Percentiles rank a stretch among this genome's conserved stretches.
Conservation (phyloP, 2,329 filamentous ascomycete genomes). For the Beauveria sp. region DNA sequence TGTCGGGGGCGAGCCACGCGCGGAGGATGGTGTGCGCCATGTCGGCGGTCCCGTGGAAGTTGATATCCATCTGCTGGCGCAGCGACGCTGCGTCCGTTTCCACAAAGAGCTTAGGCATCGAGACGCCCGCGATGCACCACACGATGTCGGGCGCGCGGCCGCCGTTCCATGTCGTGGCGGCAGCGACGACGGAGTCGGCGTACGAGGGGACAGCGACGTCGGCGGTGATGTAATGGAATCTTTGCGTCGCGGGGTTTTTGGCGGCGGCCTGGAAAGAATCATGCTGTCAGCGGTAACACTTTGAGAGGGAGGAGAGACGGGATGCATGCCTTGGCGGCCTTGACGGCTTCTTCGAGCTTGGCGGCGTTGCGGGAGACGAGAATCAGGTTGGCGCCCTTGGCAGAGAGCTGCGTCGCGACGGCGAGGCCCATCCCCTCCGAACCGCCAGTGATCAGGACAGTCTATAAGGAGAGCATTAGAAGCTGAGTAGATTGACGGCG, state of each 20-base stretch:
- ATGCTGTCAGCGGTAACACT: slow-evolving; percentile 7
- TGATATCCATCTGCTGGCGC: slow-evolving; percentile 79
- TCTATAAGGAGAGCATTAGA: slow-evolving; percentile 42
- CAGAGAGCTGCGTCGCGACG: slow-evolving; percentile 64
- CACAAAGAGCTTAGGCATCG: slow-evolving; percentile 68
- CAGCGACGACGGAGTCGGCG: slow-evolving; percentile 59
- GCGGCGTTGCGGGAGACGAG: slow-evolving; percentile 70
- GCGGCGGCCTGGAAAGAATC: slow-evolving; percentile 51
- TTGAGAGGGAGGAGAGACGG: slow-evolving; percentile 2
- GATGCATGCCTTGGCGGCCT: slow-evolving; percentile 51
- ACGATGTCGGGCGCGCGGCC: slow-evolving; percentile 70
- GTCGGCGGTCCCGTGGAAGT: slow-evolving; percentile 82
- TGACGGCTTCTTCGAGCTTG: slow-evolving; percentile 66
- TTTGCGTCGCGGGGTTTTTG: slow-evolving; percentile 57
- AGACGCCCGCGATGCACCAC: slow-evolving; percentile 79
- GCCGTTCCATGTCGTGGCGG: slow-evolving; percentile 74
- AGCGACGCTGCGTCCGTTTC: slow-evolving; percentile 62
- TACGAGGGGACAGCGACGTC: slow-evolving; percentile 69
- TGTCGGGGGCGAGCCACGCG: slow-evolving; percentile 58
- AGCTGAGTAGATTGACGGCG: background rate
- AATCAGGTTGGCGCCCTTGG: slow-evolving; percentile 79
- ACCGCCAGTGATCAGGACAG: slow-evolving; percentile 79
- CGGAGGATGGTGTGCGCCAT: slow-evolving; percentile 74
- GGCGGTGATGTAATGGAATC: slow-evolving; percentile 75
- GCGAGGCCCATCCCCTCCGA: slow-evolving; percentile 88